Evolutionary conservation across 768 basidiomycete genomes (phyloP).

Genomic region (Candolleomyces aberdarensis): DNA sequence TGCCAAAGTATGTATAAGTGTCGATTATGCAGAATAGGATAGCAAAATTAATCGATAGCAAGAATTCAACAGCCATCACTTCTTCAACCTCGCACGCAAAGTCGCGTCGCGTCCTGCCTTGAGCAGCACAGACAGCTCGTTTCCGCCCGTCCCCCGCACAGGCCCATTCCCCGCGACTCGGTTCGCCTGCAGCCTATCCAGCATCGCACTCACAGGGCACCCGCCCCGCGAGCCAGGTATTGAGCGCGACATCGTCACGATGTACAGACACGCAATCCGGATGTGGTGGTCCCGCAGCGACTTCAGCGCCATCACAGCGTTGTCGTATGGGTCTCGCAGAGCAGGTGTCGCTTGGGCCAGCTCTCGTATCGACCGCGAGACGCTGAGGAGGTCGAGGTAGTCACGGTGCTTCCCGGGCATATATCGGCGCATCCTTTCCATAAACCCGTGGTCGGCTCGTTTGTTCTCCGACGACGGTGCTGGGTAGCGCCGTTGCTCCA

Average conservation of each 20-base stretch:
- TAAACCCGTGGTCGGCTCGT: conserved; percentile 72
- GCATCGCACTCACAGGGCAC: conserved; percentile 56
- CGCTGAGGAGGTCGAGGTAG: conserved; percentile 69
- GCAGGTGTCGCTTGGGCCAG: conserved; percentile 54
- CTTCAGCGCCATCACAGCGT: conserved; percentile 75
- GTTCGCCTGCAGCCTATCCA: conserved; percentile 41
- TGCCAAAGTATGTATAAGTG: not conserved
- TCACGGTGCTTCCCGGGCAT: conserved; percentile 92
- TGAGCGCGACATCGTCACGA: conserved; percentile 80
- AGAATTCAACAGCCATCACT: conserved; percentile 21
- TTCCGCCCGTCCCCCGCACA: conserved; percentile 87
- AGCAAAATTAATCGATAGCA: not conserved
- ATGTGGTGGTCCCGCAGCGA: conserved; percentile 85
- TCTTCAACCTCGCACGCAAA: conserved; percentile 51
- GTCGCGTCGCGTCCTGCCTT: conserved; percentile 93
- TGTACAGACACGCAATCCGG: conserved; percentile 81
- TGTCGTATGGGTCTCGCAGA: conserved; percentile 75
- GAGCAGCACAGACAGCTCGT: conserved; percentile 72
- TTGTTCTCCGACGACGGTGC: conserved; percentile 63
- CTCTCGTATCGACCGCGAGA: conserved; percentile 60
- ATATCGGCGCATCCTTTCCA: conserved; percentile 91
- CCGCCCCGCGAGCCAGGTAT: conserved; percentile 40
- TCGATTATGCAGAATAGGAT: conserved; percentile 5
- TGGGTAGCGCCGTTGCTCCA: conserved; percentile 66
- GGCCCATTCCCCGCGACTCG: conserved; percentile 43